Percentiles rank a stretch among this genome's conserved stretches.
phyloP scores from a whole-genome alignment of 371 early-diverging fungal species.

The Blakeslea trispora region DNA sequence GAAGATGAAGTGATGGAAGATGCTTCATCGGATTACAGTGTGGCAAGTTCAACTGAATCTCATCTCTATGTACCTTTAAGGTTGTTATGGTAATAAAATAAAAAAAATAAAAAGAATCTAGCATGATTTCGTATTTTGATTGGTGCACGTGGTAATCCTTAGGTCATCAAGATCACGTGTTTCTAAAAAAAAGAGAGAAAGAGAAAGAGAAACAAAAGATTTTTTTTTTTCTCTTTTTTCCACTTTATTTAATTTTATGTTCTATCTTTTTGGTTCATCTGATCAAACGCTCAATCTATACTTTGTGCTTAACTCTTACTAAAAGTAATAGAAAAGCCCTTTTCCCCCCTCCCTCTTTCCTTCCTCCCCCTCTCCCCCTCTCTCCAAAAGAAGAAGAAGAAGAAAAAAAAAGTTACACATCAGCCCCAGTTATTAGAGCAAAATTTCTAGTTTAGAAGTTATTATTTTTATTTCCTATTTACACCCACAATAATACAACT shows the following conservation, averaged over 20 bases:
- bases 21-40: too few species aligned
- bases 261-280: slow-evolving; percentile 23
- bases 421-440: too few species aligned
- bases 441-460: too few species aligned
- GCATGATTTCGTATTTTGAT: not conserved
- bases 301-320: slow-evolving; percentile 15
- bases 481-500: too few species aligned
- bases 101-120: slow-evolving; percentile 1
- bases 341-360: too few species aligned
- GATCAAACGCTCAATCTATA: slow-evolving; percentile 23
- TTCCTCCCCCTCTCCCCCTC: too few species aligned
- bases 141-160: slow-evolving; percentile 9
- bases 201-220: not conserved
- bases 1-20: not conserved
- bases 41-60: not conserved
- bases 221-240: slow-evolving; percentile 10
- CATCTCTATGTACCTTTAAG: slow-evolving; percentile 20
- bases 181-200: slow-evolving; percentile 1
- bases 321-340: too few species aligned
- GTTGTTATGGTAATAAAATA: slow-evolving; percentile 30
- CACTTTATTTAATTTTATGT: slow-evolving; percentile 23
- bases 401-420: too few species aligned
- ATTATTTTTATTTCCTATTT: too few species aligned
- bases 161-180: slow-evolving; percentile 12
- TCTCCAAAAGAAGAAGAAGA: not conserved